Conservation (phyloP, 1,284 basidiomycete genomes). For the Heterobasidion annosum region DNA sequence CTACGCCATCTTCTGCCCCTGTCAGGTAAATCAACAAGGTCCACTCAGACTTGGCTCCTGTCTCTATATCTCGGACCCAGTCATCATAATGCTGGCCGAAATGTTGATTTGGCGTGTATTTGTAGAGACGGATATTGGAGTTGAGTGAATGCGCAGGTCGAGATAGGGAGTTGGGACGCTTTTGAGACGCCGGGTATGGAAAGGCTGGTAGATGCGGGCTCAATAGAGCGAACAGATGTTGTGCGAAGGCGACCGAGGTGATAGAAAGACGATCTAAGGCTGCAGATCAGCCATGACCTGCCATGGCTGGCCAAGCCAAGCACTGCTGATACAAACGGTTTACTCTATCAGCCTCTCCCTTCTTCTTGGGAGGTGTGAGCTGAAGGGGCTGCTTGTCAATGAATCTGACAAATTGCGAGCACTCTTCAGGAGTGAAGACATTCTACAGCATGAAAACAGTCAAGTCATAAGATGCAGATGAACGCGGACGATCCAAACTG, state of each 20-base stretch:
- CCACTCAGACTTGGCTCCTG: conserved; percentile 65
- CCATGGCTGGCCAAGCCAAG: not conserved
- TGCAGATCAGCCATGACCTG: not conserved
- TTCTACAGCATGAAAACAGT: conserved; percentile 25
- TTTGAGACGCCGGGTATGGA: conserved; percentile 38
- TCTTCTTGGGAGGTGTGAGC: conserved; percentile 64
- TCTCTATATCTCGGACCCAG: conserved; percentile 44
- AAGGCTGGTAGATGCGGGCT: conserved; percentile 54
- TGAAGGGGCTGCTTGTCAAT: conserved; percentile 57
- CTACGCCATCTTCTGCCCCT: conserved; percentile 60
- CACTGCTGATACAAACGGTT: conserved; percentile 40
- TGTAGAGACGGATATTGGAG: conserved; percentile 64
- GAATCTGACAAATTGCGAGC: conserved; percentile 54
- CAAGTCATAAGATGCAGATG: not conserved
- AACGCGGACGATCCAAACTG: conserved; percentile 14
- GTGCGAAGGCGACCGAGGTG: conserved; percentile 52
- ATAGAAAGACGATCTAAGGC: conserved; percentile 53
- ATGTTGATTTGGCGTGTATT: conserved; percentile 55
- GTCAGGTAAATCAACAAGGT: conserved; percentile 74
- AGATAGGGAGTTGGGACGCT: conserved; percentile 20
- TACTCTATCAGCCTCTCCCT: conserved; percentile 67
- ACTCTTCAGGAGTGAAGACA: conserved; percentile 51
- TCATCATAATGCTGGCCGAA: conserved; percentile 77
- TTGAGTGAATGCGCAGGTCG: conserved; percentile 50
- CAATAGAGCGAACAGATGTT: conserved; percentile 40